Percentiles rank a stretch among this genome's conserved stretches.
Conservation (phyloP, 2,329 filamentous ascomycete species). For the Colletotrichum sp. region DNA sequence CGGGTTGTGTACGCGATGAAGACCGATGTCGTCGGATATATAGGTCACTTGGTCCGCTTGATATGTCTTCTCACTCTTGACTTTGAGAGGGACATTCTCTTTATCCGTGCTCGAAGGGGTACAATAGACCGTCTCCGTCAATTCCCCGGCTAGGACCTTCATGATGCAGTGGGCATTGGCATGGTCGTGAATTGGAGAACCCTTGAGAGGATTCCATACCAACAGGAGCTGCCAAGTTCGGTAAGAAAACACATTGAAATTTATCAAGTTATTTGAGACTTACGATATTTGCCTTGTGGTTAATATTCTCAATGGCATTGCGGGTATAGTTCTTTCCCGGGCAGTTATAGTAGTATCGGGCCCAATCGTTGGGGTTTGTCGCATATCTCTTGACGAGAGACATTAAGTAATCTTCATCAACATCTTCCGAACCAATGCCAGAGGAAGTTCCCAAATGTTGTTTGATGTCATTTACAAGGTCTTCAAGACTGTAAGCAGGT, state of each 20-base stretch:
- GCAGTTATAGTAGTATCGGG: not conserved
- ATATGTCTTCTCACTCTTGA: not conserved
- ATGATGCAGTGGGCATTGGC: not conserved
- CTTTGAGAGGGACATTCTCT: not conserved
- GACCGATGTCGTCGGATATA: not conserved
- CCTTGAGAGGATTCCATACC: not conserved
- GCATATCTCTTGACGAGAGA: not conserved
- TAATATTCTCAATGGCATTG: not conserved
- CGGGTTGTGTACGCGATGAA: not conserved
- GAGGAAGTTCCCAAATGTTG: not conserved
- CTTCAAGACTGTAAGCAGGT: not conserved
- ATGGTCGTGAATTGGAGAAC: not conserved
- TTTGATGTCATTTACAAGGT: not conserved
- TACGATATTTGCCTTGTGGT: not conserved
- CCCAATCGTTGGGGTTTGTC: not conserved
- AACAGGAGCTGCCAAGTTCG: not conserved
- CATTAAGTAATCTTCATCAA: not conserved
- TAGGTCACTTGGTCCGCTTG: not conserved
- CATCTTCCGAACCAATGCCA: not conserved
- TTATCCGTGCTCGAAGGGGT: not conserved
- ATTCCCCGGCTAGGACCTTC: not conserved
- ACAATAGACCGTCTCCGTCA: not conserved
- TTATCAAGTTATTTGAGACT: accelerated
- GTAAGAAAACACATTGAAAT: not conserved
- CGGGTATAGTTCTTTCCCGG: not conserved